A percentile compares a stretch with the other conserved stretches of the same genome.
phyloP scores from a whole-genome alignment of 495 filamentous ascomycete genomes.

The Durotheca rogersii region DNA sequence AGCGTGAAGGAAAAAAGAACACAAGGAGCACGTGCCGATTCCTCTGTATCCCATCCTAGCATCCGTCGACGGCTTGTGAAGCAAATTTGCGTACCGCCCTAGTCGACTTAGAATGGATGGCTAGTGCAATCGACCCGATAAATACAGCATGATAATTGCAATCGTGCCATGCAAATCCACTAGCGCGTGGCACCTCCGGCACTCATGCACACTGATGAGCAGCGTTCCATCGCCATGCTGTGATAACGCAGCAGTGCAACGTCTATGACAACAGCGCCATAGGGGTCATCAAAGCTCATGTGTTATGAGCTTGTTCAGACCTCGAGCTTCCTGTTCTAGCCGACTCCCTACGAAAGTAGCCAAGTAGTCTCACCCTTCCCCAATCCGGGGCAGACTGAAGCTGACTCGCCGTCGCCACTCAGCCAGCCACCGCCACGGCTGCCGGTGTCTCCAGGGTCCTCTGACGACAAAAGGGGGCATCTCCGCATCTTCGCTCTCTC shows the following conservation, averaged over 20 bases:
- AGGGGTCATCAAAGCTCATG: slow-evolving; percentile 4
- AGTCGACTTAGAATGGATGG: no score
- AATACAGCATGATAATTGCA: slow-evolving; percentile 2
- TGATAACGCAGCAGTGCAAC: slow-evolving; percentile 26
- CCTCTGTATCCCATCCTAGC: no score
- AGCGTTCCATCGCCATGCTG: slow-evolving; percentile 19
- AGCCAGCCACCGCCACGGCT: background rate
- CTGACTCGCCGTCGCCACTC: background rate
- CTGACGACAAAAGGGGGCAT: no score
- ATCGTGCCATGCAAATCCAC: slow-evolving; percentile 4
- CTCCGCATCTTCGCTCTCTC: no score
- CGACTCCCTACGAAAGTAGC: background rate
- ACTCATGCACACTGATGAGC: slow-evolving; percentile 21
- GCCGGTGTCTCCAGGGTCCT: background rate
- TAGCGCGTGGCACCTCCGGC: slow-evolving; percentile 6
- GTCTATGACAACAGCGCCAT: slow-evolving; percentile 5
- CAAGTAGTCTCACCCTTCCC: background rate
- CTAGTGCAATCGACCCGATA: slow-evolving; percentile 11
- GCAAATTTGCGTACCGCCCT: slow-evolving; percentile 29
- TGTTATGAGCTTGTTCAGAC: slow-evolving; percentile 25
- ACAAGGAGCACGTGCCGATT: no score
- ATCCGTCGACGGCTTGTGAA: no score
- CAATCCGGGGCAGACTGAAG: background rate
- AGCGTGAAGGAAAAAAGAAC: no score
- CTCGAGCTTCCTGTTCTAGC: slow-evolving; percentile 9